Evolutionary conservation across 2,329 filamentous ascomycete species (phyloP), one percentile per base, ranked within the genome.

Genomic region (Colletotrichum tropicale): DNA sequence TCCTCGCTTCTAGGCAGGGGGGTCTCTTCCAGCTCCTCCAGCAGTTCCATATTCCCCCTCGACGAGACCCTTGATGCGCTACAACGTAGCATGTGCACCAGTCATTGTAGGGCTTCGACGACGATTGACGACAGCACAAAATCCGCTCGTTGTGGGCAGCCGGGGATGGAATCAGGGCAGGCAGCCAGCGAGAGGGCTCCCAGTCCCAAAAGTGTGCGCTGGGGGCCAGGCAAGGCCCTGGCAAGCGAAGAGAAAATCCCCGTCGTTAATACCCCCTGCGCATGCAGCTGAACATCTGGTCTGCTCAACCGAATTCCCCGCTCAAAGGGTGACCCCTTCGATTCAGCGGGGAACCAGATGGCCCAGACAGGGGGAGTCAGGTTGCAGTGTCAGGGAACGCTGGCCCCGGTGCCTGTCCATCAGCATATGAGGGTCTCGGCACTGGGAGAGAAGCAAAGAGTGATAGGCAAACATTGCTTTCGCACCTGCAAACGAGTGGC

Each of bases 291-390:
- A 36, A 70, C 66, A 68, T 60, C 67, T 61, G 70, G 56, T 48
- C 70, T 68, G 48, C 38, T 75, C 34, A 48, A 67, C 56, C 61
- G 34, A 30, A 34, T 34, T 21, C 64, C 62, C 74, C 70, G 70
- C 64, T 61, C 36, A 48, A 21, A 48, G 43, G 43, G 43, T 48
- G 58, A 56, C 43, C 58, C 36, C 58, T 58, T 70, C 70, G 73
- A 73, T 75, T 68, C 71, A 73, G 73, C 43, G 74, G 74, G 70
- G 58, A 73, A 61, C 69, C 62, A 64, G 69, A 67, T 43, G 52
- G 72, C 36, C 36, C 55, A 66, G 68, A 24, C 61, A 55, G 26
- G 26, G 30, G 28, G 58, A 26, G 43, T n/a, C 52, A 26, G 30
- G 68, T 72, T 24, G 70, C 64, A 69, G 56, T 74, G 70, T 66